phyloP scores from a whole-genome alignment of 257 asterid genomes.

The Thymus mandschuricus region DNA sequence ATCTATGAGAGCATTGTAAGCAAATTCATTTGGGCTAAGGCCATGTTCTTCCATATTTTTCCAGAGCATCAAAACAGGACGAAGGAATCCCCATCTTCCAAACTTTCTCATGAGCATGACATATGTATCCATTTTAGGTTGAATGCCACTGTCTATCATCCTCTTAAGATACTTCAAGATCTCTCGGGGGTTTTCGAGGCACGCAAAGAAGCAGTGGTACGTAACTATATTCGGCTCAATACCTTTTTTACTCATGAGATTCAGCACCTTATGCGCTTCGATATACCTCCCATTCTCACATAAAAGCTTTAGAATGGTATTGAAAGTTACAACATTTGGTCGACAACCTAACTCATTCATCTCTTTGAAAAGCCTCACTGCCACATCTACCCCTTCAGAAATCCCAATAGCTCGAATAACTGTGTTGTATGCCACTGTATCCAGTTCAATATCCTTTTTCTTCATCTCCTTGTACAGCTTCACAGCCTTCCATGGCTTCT shows the following conservation, averaged over 20 bases:
- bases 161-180: slow-evolving; percentile 68
- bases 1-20: slow-evolving; percentile 88
- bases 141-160: slow-evolving; percentile 76
- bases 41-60: slow-evolving; percentile 75
- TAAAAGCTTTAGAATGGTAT: slow-evolving; percentile 75
- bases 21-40: slow-evolving; percentile 79
- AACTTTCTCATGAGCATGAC: slow-evolving; percentile 95
- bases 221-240: slow-evolving; percentile 70
- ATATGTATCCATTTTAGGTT: slow-evolving; percentile 79
- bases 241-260: slow-evolving; percentile 63
- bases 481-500: slow-evolving; percentile 89
- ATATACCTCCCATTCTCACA: slow-evolving; percentile 79
- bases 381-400: slow-evolving; percentile 77
- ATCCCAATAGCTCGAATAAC: slow-evolving; percentile 77
- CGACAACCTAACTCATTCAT: slow-evolving; percentile 73
- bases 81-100: slow-evolving; percentile 94
- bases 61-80: slow-evolving; percentile 79
- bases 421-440: slow-evolving; percentile 80
- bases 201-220: slow-evolving; percentile 67
- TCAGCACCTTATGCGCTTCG: slow-evolving; percentile 66
- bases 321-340: slow-evolving; percentile 74
- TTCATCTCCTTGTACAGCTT: slow-evolving; percentile 85
- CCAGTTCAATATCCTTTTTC: slow-evolving; percentile 66
- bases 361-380: slow-evolving; percentile 67
- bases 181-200: slow-evolving; percentile 80